Percentiles rank a stretch among this genome's conserved stretches.
phyloP scores from a whole-genome alignment of 1,284 basidiomycete genomes.

The Microbotryum silenes-acaulis region DNA sequence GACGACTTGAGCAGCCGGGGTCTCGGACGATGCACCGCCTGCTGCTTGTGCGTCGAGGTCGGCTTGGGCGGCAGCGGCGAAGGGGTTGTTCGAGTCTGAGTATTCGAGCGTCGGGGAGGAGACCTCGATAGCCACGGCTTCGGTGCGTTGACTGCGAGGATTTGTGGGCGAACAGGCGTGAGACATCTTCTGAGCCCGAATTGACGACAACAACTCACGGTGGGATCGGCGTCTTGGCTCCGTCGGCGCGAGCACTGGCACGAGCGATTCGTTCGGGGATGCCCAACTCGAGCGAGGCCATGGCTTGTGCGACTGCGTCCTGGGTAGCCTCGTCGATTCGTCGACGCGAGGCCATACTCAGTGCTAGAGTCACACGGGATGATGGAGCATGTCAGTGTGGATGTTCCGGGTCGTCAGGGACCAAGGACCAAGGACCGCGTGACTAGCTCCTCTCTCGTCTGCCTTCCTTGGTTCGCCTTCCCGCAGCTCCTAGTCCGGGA shows the following conservation, averaged over 20 bases:
- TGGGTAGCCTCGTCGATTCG: conserved; percentile 22
- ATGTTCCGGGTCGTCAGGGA: background rate
- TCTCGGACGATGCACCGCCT: background rate
- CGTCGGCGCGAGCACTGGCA: conserved; percentile 35
- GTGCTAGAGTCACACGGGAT: conserved; percentile 10
- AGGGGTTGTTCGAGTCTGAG: conserved; percentile 10
- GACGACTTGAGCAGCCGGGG: conserved; percentile 63
- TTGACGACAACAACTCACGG: conserved; percentile 23
- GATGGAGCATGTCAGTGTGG: background rate
- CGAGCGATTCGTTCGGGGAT: conserved; percentile 35
- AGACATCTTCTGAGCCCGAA: background rate
- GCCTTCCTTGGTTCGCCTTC: too few relatives aligned
- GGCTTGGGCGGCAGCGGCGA: too few relatives aligned
- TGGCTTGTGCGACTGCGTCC: conserved; percentile 31
- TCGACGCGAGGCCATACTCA: conserved; percentile 28
- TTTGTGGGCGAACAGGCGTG: background rate
- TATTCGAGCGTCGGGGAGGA: conserved; percentile 14
- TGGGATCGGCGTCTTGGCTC: conserved; percentile 35
- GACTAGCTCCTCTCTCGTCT: too few relatives aligned
- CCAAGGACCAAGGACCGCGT: background rate
- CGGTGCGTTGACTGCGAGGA: conserved; percentile 15
- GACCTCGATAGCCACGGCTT: conserved; percentile 21
- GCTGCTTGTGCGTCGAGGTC: too few relatives aligned
- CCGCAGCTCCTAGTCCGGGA: too few relatives aligned
- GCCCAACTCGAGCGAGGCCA: conserved; percentile 35